Conservation (phyloP, 257 asterid species). For the Solanum tarijense region DNA sequence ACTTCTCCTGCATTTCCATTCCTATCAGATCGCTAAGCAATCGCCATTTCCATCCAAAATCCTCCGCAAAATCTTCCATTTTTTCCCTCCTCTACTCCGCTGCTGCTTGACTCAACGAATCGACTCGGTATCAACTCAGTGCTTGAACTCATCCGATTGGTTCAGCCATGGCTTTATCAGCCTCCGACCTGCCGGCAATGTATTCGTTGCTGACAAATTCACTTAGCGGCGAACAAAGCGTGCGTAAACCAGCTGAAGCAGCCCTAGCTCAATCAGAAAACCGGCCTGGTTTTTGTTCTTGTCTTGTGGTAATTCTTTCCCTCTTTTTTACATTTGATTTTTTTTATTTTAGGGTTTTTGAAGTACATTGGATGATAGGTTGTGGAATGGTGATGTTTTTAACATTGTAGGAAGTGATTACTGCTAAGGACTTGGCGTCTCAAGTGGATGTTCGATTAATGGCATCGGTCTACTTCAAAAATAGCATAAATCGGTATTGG, state of each 20-base stretch:
- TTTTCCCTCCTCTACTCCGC: not conserved
- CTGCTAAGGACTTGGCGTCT: constrained; percentile 54
- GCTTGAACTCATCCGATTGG: not conserved
- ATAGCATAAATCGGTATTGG: constrained; percentile 78
- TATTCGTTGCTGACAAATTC: constrained; percentile 70
- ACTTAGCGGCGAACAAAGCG: constrained; percentile 54
- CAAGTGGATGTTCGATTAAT: constrained; percentile 75
- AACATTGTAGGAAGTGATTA: constrained; percentile 67
- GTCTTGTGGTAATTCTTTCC: constrained; percentile 57
- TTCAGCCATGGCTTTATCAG: constrained; percentile 60
- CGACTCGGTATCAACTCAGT: not conserved
- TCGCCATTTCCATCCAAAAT: not conserved
- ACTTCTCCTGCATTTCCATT: constrained; percentile 28
- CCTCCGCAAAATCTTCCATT: not conserved
- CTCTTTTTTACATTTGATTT: not conserved
- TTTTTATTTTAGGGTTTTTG: not conserved
- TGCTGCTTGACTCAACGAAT: not conserved
- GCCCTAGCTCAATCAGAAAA: constrained; percentile 76
- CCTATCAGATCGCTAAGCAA: not conserved
- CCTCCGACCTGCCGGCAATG: constrained; percentile 77
- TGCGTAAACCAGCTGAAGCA: constrained; percentile 87
- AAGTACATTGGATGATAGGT: not conserved
- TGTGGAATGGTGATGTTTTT: not conserved
- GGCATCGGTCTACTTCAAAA: constrained; percentile 91
- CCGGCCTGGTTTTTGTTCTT: constrained; percentile 93